phyloP scores from a whole-genome alignment of 2,329 filamentous ascomycete species.

The Diaporthe aspalathi region DNA sequence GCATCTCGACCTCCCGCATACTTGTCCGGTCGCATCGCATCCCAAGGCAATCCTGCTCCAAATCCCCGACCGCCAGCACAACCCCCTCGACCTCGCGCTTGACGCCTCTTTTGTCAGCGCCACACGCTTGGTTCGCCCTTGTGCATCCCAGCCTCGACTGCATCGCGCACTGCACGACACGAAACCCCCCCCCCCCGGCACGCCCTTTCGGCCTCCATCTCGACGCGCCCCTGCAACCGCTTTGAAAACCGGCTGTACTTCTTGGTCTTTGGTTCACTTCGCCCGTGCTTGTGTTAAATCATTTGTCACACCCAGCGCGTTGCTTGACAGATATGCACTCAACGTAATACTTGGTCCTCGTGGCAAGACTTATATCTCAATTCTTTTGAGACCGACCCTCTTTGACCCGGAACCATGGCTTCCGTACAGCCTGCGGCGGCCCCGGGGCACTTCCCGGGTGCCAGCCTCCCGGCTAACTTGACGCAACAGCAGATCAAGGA shows the following conservation, averaged over 20 bases:
- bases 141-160: conserved; percentile 25
- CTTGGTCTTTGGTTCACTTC: conserved; percentile 20
- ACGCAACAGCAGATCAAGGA: conserved; percentile 84
- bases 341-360: conserved; percentile 44
- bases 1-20: background rate
- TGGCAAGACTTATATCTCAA: conserved; percentile 42
- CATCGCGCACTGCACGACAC: conserved; percentile 3
- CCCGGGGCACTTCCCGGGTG: conserved; percentile 74
- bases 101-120: conserved; percentile 11
- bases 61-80: conserved; percentile 10
- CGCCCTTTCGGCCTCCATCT: conserved; percentile 20
- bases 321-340: conserved; percentile 52
- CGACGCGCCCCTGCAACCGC: conserved; percentile 36
- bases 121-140: conserved; percentile 3
- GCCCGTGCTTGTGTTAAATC: conserved; percentile 15
- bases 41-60: conserved; percentile 32
- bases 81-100: conserved; percentile 19
- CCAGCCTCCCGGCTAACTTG: conserved; percentile 70
- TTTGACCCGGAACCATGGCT: conserved; percentile 70
- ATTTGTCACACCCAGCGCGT: conserved; percentile 22
- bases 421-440: conserved; percentile 78
- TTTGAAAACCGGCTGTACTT: conserved; percentile 30
- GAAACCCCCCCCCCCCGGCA: conserved; percentile 10
- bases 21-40: conserved; percentile 37
- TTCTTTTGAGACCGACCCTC: conserved; percentile 37